These are phyloP conservation scores for Xylariaceae sp. DNA, from an alignment of 2,329 filamentous ascomycete genomes.

Conservation along the genomic window DNA sequence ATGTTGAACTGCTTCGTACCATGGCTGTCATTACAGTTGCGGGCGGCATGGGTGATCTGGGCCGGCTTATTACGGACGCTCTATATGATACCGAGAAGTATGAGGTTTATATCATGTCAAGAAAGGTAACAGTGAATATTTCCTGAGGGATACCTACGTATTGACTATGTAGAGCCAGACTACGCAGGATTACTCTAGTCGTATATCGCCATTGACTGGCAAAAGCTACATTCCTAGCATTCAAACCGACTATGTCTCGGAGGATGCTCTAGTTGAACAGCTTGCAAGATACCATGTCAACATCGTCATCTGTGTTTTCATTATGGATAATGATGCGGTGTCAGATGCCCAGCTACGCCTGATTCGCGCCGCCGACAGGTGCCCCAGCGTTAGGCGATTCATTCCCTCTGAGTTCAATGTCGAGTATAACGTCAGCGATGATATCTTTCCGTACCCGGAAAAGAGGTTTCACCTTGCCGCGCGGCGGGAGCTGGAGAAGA, in stretches of 20 bases:
- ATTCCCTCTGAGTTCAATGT: slow-evolving; percentile 48
- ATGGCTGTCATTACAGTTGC: slow-evolving; percentile 39
- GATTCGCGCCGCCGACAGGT: slow-evolving; percentile 42
- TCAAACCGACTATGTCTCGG: slow-evolving; percentile 39
- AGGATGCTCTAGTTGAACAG: slow-evolving; percentile 28
- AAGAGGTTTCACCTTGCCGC: slow-evolving; percentile 40
- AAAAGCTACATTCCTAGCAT: slow-evolving; percentile 33
- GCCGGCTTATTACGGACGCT: slow-evolving; percentile 35
- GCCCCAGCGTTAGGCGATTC: slow-evolving; percentile 42
- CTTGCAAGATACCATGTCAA: slow-evolving; percentile 33
- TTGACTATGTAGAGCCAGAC: slow-evolving; percentile 15
- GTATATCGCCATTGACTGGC: slow-evolving; percentile 31
- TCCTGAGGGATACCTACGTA: not conserved
- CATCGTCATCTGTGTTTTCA: slow-evolving; percentile 43
- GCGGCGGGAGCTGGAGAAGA: slow-evolving; percentile 40
- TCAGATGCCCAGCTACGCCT: slow-evolving; percentile 42
- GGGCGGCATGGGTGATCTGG: slow-evolving; percentile 37
- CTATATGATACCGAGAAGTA: slow-evolving; percentile 35
- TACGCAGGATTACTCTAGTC: slow-evolving; percentile 19
- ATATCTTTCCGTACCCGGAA: slow-evolving; percentile 42
- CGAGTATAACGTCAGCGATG: slow-evolving; percentile 44
- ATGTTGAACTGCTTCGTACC: slow-evolving; percentile 18
- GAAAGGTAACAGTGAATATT: slow-evolving; percentile 31
- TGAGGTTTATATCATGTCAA: slow-evolving; percentile 37
- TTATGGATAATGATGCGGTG: slow-evolving; percentile 39